Evolutionary conservation across 148 eudicot species (phyloP).

Genomic region (Cornus florida): DNA sequence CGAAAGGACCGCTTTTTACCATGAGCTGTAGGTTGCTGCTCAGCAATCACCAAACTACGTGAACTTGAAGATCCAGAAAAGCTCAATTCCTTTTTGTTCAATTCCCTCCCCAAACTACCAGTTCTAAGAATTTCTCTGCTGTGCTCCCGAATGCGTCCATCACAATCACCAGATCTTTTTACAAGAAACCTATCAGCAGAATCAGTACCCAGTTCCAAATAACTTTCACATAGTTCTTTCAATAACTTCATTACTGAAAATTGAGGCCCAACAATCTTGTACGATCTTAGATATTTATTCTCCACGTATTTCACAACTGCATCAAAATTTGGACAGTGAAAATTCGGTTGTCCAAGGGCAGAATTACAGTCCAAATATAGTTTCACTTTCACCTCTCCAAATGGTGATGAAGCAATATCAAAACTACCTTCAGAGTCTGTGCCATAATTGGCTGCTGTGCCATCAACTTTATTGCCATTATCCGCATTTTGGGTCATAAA

Average conservation of each 20-base stretch:
- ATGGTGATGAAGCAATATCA: slow-evolving; percentile 40
- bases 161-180: slow-evolving; percentile 12
- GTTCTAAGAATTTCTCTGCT: neutral
- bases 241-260: slow-evolving; percentile 33
- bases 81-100: slow-evolving; percentile 18
- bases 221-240: slow-evolving; percentile 36
- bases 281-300: slow-evolving; percentile 36
- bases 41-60: slow-evolving; percentile 5
- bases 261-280: slow-evolving; percentile 20
- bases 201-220: slow-evolving; percentile 19
- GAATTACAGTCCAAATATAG: slow-evolving; percentile 25
- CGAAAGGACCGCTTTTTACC: neutral
- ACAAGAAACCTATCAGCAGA: slow-evolving; percentile 13
- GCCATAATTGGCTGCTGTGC: slow-evolving; percentile 15
- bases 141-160: slow-evolving; percentile 14
- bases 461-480: slow-evolving; percentile 19
- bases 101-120: slow-evolving; percentile 11
- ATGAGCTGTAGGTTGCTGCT: slow-evolving; percentile 15
- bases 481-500: slow-evolving; percentile 12
- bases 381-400: slow-evolving; percentile 47
- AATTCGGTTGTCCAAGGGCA: slow-evolving; percentile 11
- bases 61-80: slow-evolving; percentile 14
- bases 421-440: slow-evolving; percentile 18
- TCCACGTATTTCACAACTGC: slow-evolving; percentile 41
- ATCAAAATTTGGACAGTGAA: slow-evolving; percentile 26